Evolutionary conservation across 176 grass and related monocot genomes (phyloP), one percentile per base, ranked within the genome.

Genomic region (Otatea glauca): DNA sequence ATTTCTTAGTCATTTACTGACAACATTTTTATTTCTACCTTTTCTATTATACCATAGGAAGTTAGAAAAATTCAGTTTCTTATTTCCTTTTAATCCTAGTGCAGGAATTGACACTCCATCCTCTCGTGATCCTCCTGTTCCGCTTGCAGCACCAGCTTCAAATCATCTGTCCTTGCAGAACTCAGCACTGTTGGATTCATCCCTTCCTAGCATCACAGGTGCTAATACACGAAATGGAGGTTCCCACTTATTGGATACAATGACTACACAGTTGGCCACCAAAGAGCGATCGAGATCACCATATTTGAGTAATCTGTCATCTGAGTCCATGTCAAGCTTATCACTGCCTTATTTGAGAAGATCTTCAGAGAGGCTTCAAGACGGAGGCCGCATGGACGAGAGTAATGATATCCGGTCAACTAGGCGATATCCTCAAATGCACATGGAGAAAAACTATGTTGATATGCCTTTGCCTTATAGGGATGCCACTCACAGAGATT

Each of bases 61-160:
- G 35, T 37, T 37, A 37, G 9, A n/a, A 74, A 74, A 51, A 68
- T 56, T 62, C 60, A 81, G 41, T 74, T 83, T 60, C 86, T 82
- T 88, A 89, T 92, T 88, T 83, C 32, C 41, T 78, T 93, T 87
- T 91, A 81, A 65, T 91, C 86, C 84, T 89, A 95, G 80, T 92
- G 84, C 96, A 99, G 93, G 91, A 84, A 91, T 92, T 88, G 96
- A 99, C 84, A 69, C 91, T 96, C 90, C 91, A 82, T 94, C 88
- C 8, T 88, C 96, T 92, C 91, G 89, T 88, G 96, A 99, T 87
- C 84, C 96, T 83, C 87, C 89, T 81, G 79, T 90, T 84, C 89
- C 90, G 27, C 83, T 85, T 63, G 90, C 79, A 86, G 84, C 81
- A 49, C 84, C 87, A 81, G 87, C 87, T 80, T 89, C 91, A 81